Conservation (phyloP, 768 basidiomycete genomes). For the Rhodosporidiobolus odoratus region DNA sequence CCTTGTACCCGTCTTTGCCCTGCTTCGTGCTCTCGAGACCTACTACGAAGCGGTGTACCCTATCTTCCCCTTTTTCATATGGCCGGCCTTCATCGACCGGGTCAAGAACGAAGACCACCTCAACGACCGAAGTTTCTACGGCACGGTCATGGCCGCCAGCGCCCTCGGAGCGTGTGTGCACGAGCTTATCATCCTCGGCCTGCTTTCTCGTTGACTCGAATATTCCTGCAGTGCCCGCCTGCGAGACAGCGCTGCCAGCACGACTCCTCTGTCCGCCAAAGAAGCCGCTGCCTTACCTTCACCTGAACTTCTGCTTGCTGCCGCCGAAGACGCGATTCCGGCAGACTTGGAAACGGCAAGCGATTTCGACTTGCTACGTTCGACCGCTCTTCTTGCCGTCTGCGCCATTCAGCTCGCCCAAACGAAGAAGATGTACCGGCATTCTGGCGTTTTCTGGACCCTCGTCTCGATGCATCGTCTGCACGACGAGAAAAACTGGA, state of each 20-base stretch:
- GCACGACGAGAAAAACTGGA: conserved; percentile 3
- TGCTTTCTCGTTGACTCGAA: background rate
- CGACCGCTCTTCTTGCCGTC: conserved; percentile 2
- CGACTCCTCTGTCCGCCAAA: background rate
- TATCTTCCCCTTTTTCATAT: conserved; percentile 10
- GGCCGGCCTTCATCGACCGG: background rate
- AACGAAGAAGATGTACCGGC: conserved; percentile 1
- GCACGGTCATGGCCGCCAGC: background rate
- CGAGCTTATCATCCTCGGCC: background rate
- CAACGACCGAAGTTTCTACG: background rate
- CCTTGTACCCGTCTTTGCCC: background rate
- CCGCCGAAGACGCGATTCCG: conserved; percentile 1
- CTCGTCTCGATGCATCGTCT: background rate
- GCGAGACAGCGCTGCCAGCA: background rate
- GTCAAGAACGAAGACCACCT: conserved; percentile 3
- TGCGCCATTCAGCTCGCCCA: background rate
- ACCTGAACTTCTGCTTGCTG: background rate
- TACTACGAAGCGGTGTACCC: conserved; percentile 9
- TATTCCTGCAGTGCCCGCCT: background rate
- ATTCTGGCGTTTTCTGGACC: background rate
- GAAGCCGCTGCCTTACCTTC: background rate
- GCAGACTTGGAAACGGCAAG: background rate
- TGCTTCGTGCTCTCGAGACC: background rate
- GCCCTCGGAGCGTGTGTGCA: background rate
- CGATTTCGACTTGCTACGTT: background rate